A percentile compares a stretch with the other conserved stretches of the same genome.
Evolutionary conservation across 306 rosid species (phyloP).

Genomic region (Fagus sylvatica): DNA sequence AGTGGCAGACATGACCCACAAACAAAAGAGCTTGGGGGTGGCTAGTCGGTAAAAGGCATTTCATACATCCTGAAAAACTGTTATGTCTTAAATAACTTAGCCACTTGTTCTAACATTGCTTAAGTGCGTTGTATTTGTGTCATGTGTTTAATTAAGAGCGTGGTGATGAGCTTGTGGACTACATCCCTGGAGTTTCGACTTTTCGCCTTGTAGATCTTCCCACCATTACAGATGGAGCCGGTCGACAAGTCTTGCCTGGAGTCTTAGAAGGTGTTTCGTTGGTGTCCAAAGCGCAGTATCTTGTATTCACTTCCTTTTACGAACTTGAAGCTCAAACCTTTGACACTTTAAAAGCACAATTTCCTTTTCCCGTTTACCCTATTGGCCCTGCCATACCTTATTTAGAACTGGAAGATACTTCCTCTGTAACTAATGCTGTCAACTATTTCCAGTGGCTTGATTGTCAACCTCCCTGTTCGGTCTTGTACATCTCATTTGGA

Average conservation of each 20-base stretch:
- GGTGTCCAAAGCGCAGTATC: slow-evolving; percentile 32
- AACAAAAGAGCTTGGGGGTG: no score
- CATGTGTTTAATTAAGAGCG: slow-evolving; percentile 22
- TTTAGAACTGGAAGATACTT: neutral
- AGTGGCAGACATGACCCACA: no score
- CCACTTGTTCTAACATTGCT: no score
- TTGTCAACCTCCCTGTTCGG: slow-evolving; percentile 34
- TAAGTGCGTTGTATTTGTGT: neutral
- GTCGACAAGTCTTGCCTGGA: neutral
- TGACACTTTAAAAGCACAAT: slow-evolving; percentile 28
- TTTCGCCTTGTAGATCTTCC: slow-evolving; percentile 43
- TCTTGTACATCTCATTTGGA: slow-evolving; percentile 49
- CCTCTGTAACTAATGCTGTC: neutral
- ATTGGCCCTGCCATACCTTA: slow-evolving; percentile 47
- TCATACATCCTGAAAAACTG: no score
- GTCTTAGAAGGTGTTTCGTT: neutral
- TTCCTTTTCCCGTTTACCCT: slow-evolving; percentile 30
- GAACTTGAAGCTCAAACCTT: slow-evolving; percentile 45
- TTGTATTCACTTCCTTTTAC: slow-evolving; percentile 33
- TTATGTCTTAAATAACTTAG: no score
- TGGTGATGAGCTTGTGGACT: slow-evolving; percentile 41
- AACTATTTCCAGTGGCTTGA: slow-evolving; percentile 46
- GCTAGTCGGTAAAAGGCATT: no score
- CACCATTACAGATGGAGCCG: neutral
- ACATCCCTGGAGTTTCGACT: slow-evolving; percentile 44